Conservation (phyloP, 352 stramenopile species). For the Globisporangium cederbergense region DNA sequence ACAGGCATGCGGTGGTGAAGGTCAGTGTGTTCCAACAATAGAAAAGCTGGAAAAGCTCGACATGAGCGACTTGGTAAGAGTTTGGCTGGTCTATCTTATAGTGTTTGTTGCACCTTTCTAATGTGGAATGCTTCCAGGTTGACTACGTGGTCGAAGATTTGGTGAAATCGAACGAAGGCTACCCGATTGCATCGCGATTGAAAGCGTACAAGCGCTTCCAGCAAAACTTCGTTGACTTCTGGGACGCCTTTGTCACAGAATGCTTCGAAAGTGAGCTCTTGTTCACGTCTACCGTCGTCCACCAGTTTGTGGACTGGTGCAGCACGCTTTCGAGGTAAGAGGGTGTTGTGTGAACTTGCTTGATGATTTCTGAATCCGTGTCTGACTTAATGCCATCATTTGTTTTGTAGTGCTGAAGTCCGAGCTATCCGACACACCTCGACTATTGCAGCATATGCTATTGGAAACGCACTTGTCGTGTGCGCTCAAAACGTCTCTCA, state of each 20-base stretch:
- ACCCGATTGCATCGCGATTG: constrained; percentile 57
- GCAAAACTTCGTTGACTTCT: constrained; percentile 68
- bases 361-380: background rate
- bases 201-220: constrained; percentile 69
- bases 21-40: constrained; percentile 43
- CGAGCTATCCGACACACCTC: constrained; percentile 78
- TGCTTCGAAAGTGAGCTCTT: constrained; percentile 80
- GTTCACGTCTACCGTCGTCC: constrained; percentile 61
- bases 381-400: constrained; percentile 10
- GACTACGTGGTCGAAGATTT: constrained; percentile 68
- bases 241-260: constrained; percentile 71
- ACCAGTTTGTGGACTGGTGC: constrained; percentile 76
- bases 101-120: background rate
- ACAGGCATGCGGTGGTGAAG: constrained; percentile 51
- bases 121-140: constrained; percentile 13
- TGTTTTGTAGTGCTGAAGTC: constrained; percentile 59
- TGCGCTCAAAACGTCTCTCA: constrained; percentile 48
- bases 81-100: background rate
- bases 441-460: constrained; percentile 61
- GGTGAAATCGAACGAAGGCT: constrained; percentile 51
- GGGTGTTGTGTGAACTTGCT: background rate
- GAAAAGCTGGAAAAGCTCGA: constrained; percentile 65
- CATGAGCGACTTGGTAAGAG: constrained; percentile 55
- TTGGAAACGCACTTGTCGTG: constrained; percentile 65
- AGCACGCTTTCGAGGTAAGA: constrained; percentile 70